Evolutionary conservation across 192 early-diverging fungal species (phyloP).

Genomic region (Entomortierella parvispora): DNA sequence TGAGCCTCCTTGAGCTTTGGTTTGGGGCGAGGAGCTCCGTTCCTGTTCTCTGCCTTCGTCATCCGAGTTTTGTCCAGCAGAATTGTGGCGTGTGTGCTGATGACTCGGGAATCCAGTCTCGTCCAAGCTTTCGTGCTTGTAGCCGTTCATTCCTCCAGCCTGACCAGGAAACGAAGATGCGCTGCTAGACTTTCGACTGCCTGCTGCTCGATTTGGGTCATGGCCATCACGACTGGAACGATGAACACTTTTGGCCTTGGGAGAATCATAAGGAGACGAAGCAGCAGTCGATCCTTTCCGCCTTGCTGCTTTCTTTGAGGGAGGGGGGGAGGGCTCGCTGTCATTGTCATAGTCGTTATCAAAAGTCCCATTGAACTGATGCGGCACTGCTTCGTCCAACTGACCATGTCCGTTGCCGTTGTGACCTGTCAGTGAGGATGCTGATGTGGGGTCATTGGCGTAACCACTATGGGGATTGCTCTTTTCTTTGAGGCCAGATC

Average conservation of each 20-base stretch:
- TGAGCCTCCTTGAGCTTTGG: conserved; percentile 7
- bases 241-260: not conserved
- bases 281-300: conserved; percentile 28
- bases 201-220: not conserved
- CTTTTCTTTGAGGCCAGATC: conserved; percentile 19
- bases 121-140: conserved; percentile 11
- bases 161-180: conserved; percentile 5
- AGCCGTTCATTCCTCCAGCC: conserved; percentile 3
- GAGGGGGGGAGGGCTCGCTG: conserved; percentile 8
- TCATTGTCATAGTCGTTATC: not conserved
- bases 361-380: no score
- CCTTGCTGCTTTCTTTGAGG: conserved; percentile 22
- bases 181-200: conserved; percentile 21
- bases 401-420: no score
- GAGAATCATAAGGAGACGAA: not conserved
- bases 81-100: no score
- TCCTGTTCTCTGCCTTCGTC: no score
- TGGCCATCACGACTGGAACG: conserved; percentile 28
- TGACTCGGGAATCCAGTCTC: no score
- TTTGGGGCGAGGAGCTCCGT: conserved; percentile 9
- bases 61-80: no score
- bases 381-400: no score
- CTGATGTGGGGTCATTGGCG: conserved; percentile 15
- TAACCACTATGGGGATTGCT: conserved; percentile 7
- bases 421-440: no score